Base-by-base conservation (phyloP, 805 yeast species). In the Candida insectalens region DNA sequence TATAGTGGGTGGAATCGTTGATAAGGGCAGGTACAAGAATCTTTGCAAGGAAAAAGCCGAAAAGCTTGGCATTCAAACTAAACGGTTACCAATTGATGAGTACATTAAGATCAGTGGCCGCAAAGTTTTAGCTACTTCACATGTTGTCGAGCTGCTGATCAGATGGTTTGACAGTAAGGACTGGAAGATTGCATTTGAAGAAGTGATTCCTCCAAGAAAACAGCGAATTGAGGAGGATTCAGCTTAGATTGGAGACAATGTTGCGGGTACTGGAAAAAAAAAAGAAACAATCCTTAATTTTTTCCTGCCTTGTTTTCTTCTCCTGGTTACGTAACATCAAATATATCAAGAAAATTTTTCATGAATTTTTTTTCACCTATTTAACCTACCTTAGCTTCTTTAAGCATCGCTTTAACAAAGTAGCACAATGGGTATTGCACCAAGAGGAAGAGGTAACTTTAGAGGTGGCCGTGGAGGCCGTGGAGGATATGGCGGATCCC, bases 1-100 rank as follows among this genome's bases (percentile, higher is more conserved):
- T 46, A 74, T 89, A 28, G 76, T 89, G 32, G 98, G 98, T 7
- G 98, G 97, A 1, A 89, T 89, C 36, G 97, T 89, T 3, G 98
- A 89, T 55, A 89, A 89, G 55, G 94, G 94, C 39, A 71, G 97
- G 46, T 79, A 87, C 60, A 83, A 84, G 56, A 65, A 67, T 41
- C 57, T 89, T 22, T 89, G 98, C 54, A 66, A 73, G 31, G 69
- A 81, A 42, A 92, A 88, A 55, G 97, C 97, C 1, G 68, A 76
- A 43, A 60, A 65, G 37, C 57, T 83, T 44, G 85, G 88, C 0
- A 64, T 89, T 14, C 54, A 65, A 27, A 83, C 92, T 2, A 88
- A 77, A 17, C 70, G 83, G 48, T 65, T 89, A 33, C 98, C 98
- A 4, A 84, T 89, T 36, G 94, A 78, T 36, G 84, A 85, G 55